phyloP scores from a whole-genome alignment of 2,329 filamentous ascomycete species.

The Stachybotrys echinatus region DNA sequence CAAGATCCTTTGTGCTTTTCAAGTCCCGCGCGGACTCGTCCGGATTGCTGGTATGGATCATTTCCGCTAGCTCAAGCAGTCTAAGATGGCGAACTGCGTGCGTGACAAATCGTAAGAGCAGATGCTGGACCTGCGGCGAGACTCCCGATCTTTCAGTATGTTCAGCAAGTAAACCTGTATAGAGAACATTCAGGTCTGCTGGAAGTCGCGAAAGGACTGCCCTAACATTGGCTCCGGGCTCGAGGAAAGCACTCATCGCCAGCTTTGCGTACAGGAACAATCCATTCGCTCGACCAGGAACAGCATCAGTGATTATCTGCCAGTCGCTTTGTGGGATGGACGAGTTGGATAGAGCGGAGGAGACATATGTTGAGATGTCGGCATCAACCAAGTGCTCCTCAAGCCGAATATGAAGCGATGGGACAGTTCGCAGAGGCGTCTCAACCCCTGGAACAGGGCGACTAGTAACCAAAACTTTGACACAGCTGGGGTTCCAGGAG shows the following conservation, averaged over 20 bases:
- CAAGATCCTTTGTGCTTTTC: conserved; percentile 27
- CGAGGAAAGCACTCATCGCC: conserved; percentile 31
- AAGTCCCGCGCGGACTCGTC: conserved; percentile 7
- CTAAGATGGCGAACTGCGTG: conserved; percentile 34
- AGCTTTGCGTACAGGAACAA: conserved; percentile 40
- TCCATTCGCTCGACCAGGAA: conserved; percentile 32
- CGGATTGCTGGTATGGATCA: conserved; percentile 12
- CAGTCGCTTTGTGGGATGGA: conserved; percentile 10
- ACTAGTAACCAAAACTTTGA: conserved; percentile 39
- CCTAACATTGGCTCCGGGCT: conserved; percentile 15
- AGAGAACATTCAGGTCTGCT: conserved; percentile 30
- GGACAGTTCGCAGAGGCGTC: conserved; percentile 15
- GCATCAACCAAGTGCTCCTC: conserved; percentile 26
- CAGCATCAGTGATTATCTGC: conserved; percentile 14
- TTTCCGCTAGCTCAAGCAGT: conserved; percentile 33
- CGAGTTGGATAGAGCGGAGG: conserved; percentile 9
- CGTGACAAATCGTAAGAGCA: conserved; percentile 34
- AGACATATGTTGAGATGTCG: conserved; percentile 33
- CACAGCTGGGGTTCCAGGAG: conserved; percentile 16
- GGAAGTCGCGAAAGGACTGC: conserved; percentile 26
- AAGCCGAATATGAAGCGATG: conserved; percentile 26
- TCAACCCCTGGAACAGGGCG: conserved; percentile 27
- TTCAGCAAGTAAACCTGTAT: conserved; percentile 31
- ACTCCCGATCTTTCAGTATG: conserved; percentile 27
- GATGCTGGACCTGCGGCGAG: conserved; percentile 22